These are phyloP conservation scores for Pleurotus djamor DNA, from an alignment of 768 basidiomycete genomes.

Conservation along the genomic window DNA sequence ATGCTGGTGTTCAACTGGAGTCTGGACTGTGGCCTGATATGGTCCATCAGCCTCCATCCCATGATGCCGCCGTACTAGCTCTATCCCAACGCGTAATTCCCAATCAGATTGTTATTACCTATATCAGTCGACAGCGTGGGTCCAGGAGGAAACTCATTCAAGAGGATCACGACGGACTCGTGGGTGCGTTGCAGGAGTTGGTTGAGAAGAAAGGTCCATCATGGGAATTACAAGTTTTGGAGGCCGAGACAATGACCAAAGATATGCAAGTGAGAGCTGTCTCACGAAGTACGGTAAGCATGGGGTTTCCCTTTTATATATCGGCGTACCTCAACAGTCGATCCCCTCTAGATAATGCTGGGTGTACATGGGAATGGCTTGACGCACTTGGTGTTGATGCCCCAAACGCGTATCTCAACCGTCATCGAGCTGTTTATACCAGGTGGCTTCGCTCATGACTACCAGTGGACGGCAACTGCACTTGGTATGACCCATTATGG, in stretches of 20 bases:
- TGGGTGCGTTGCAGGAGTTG: constrained; percentile 49
- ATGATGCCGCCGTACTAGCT: background rate
- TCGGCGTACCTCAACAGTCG: background rate
- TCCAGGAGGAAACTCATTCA: constrained; percentile 47
- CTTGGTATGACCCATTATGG: constrained; percentile 75
- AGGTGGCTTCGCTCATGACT: constrained; percentile 80
- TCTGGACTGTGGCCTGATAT: background rate
- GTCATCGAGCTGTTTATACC: constrained; percentile 89
- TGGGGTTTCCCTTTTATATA: background rate
- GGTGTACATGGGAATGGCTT: constrained; percentile 83
- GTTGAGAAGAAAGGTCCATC: constrained; percentile 30
- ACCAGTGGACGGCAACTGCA: constrained; percentile 77
- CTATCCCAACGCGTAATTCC: constrained; percentile 35
- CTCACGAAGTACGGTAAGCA: constrained; percentile 67
- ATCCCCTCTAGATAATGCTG: constrained; percentile 49
- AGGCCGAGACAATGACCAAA: constrained; percentile 65
- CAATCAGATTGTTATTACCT: constrained; percentile 62
- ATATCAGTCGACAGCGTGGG: constrained; percentile 66
- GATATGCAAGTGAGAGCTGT: constrained; percentile 72
- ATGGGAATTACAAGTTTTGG: constrained; percentile 64
- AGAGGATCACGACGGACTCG: constrained; percentile 54
- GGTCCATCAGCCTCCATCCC: background rate
- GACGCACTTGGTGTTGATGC: constrained; percentile 86
- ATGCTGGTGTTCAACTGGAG: constrained; percentile 44
- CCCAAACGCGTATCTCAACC: constrained; percentile 67